Evolutionary conservation across 148 eudicot genomes (phyloP).

Genomic region (Vaccinium corymbosum): DNA sequence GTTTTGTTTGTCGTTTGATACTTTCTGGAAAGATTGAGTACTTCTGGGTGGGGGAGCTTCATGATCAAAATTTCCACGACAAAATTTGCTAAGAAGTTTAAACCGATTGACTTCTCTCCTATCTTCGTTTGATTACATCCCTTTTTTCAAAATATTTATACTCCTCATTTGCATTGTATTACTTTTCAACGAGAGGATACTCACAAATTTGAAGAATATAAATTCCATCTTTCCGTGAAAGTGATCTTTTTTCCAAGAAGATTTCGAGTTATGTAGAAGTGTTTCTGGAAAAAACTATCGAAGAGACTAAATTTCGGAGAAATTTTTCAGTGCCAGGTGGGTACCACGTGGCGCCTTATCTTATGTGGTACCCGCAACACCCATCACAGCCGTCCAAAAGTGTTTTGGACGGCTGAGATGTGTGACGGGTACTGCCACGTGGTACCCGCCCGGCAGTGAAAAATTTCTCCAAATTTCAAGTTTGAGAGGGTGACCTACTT

Average conservation of each 20-base stretch:
- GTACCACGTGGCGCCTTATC: no score
- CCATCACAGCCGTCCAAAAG: no score
- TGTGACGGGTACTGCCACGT: no score
- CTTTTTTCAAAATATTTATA: not conserved
- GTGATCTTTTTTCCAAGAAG: not conserved
- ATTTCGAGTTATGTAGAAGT: not conserved
- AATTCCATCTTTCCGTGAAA: not conserved
- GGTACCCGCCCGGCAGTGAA: no score
- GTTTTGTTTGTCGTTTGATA: not conserved
- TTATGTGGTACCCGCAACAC: no score
- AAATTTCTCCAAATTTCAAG: not conserved
- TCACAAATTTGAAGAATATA: not conserved
- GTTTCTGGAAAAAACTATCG: not conserved
- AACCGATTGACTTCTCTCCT: not conserved
- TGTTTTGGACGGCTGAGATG: no score
- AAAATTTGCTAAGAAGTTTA: not conserved
- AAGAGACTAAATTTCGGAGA: not conserved
- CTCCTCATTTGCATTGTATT: not conserved
- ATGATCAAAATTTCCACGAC: not conserved
- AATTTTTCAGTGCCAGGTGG: no score
- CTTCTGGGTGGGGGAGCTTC: constrained; percentile 7
- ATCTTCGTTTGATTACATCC: not conserved
- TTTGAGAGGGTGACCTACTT: not conserved
- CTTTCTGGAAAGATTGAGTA: not conserved
- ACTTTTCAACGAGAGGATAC: not conserved